Evolutionary conservation across 768 basidiomycete species (phyloP).

Genomic region (Zangia roseola): DNA sequence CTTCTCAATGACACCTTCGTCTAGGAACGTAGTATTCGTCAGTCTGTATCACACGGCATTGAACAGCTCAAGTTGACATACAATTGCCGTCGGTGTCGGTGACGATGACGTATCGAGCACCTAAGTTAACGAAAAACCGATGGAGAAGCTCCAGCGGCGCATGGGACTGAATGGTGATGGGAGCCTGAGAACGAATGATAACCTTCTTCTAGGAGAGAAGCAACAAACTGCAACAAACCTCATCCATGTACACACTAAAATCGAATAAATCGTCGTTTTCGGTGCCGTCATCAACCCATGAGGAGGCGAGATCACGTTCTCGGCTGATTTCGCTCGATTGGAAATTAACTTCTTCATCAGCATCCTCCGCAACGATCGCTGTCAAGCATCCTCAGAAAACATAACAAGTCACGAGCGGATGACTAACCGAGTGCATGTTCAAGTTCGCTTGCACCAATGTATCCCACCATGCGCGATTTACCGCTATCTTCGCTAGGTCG

Average conservation of each 20-base stretch:
- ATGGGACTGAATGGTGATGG: slow-evolving; percentile 78
- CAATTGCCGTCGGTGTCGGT: slow-evolving; percentile 81
- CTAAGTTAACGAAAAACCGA: slow-evolving; percentile 92
- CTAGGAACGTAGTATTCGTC: slow-evolving; percentile 35
- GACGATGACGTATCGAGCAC: slow-evolving; percentile 86
- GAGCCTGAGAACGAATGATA: slow-evolving; percentile 55
- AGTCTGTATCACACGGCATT: neutral
- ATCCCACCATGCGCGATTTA: slow-evolving; percentile 74
- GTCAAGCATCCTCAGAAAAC: slow-evolving; percentile 3
- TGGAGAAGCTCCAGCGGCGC: slow-evolving; percentile 91
- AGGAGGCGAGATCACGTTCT: slow-evolving; percentile 48
- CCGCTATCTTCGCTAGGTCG: slow-evolving; percentile 43
- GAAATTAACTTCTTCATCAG: slow-evolving; percentile 68
- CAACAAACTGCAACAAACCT: slow-evolving; percentile 43
- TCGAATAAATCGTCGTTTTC: slow-evolving; percentile 59
- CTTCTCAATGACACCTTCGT: slow-evolving; percentile 91
- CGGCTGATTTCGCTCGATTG: slow-evolving; percentile 43
- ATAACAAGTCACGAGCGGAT: neutral
- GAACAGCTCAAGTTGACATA: slow-evolving; percentile 47
- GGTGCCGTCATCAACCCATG: slow-evolving; percentile 43
- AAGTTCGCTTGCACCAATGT: slow-evolving; percentile 89
- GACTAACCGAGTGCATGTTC: slow-evolving; percentile 85
- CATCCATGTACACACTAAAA: slow-evolving; percentile 88
- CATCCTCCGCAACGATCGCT: slow-evolving; percentile 77
- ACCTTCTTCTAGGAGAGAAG: neutral